Conservation (phyloP, 345 rosid genomes). For the Heritiera littoralis region DNA sequence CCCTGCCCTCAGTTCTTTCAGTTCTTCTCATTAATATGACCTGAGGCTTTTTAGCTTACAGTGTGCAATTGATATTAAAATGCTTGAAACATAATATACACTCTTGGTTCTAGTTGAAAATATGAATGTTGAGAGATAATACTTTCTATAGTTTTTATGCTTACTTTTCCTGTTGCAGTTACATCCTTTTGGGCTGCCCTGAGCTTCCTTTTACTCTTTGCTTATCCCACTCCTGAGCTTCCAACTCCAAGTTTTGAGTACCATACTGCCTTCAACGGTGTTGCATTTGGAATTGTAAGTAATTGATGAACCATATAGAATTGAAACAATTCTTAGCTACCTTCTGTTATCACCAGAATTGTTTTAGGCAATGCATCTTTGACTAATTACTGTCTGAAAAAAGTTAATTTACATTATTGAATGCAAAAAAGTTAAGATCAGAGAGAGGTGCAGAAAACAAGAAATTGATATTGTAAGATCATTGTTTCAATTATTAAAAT, state of each 20-base stretch:
- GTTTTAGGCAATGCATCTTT: neutral
- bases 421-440: slow-evolving; percentile 4
- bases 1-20: neutral
- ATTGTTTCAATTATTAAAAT: neutral
- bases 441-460: neutral
- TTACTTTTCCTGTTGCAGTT: slow-evolving; percentile 51
- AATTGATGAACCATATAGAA: neutral
- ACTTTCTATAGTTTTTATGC: slow-evolving; percentile 12
- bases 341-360: neutral
- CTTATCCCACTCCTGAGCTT: slow-evolving; percentile 90
- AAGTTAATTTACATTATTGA: neutral
- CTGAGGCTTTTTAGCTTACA: neutral
- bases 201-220: slow-evolving; percentile 88
- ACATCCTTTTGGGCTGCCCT: slow-evolving; percentile 81
- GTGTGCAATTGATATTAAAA: neutral
- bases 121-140: slow-evolving; percentile 6
- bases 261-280: slow-evolving; percentile 93
- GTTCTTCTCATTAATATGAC: neutral
- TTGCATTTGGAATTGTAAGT: slow-evolving; percentile 91
- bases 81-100: slow-evolving; percentile 8
- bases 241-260: slow-evolving; percentile 97
- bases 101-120: neutral
- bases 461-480: neutral
- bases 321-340: slow-evolving; percentile 10
- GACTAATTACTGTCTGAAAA: neutral